Base-by-base conservation (phyloP, 2,329 filamentous ascomycete species). In the Cordyceps farinosa region DNA sequence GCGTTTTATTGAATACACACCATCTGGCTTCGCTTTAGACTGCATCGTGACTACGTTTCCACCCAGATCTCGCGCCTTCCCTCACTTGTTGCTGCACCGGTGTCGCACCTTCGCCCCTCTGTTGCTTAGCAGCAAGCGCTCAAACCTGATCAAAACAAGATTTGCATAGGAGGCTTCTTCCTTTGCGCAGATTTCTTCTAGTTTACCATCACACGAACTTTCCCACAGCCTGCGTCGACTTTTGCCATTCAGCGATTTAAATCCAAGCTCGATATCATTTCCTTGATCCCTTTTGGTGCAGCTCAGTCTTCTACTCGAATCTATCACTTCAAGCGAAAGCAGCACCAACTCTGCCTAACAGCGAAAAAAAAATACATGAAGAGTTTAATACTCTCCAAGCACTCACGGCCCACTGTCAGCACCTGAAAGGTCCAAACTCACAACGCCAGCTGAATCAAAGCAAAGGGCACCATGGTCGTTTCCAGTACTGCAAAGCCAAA, bases 261-360 rank as follows among this genome's bases (percentile, higher is more conserved):
- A 34, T 9, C 40, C 53, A 56, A 57, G 55, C 55, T 38, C 42
- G 42, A 56, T 57, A 57, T 57, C 42, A 48, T 57, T 55, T 57
- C 38, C 30, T 47, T 34, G 42, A 47, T 47, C 42, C 42, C 5
- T 47, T 36, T 17, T 9, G 42, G 42, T 30, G 32, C n/a, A 27
- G 30, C 27, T 15, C 32, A 57, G 44, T 29, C 42, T 38, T 57
- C 30, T 17, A 47, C 22, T n/a, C 29, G n/a, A 47, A 17, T 38
- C 42, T 17, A 38, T 10, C 42, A 27, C n/a, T 57, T 38, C 30
- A 47, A 57, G 55, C 42, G 30, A 47, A 47, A 27, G 42, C 54
- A 57, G 40, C 17, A 57, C 11, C 34, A 15, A 38, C 6, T 3
- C 30, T 38, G 42, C 42, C 55, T 27, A 29, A 29, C 27, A 57